These are phyloP conservation scores for Penicillium daleae DNA, from an alignment of 495 filamentous ascomycete genomes.

Conservation along the genomic window DNA sequence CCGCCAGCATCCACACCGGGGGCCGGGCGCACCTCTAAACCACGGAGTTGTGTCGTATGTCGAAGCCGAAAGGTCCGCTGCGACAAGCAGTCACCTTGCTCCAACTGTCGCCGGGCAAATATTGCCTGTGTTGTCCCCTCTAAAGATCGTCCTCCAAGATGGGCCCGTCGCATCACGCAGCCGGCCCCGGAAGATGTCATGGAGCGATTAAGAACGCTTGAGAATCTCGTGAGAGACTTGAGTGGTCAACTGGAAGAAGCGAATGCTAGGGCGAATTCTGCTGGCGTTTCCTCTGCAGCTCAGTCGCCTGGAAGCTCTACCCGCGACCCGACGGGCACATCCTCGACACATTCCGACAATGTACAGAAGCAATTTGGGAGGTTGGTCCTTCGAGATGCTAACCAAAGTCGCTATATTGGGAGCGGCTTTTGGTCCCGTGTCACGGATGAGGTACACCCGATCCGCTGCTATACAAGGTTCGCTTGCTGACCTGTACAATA, in stretches of 20 bases:
- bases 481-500: constrained; percentile 19
- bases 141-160: constrained; percentile 50
- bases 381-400: constrained; percentile 45
- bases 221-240: constrained; percentile 59
- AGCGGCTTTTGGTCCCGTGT: constrained; percentile 59
- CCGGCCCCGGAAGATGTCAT: constrained; percentile 48
- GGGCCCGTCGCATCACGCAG: constrained; percentile 52
- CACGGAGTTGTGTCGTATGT: constrained; percentile 60
- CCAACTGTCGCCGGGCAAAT: constrained; percentile 65
- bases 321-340: constrained; percentile 8
- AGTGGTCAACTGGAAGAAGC: constrained; percentile 54
- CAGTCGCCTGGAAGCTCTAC: constrained; percentile 23
- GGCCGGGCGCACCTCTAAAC: constrained; percentile 34
- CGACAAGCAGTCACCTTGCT: constrained; percentile 68
- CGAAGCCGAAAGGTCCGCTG: constrained; percentile 68
- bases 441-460: constrained; percentile 53
- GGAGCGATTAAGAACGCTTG: constrained; percentile 55
- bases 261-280: constrained; percentile 20
- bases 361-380: constrained; percentile 45
- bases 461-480: neutral
- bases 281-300: constrained; percentile 18
- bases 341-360: constrained; percentile 11
- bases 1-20: neutral
- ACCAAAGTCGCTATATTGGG: constrained; percentile 51
- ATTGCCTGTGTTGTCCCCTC: constrained; percentile 59